Conservation (phyloP, 2,329 filamentous ascomycete species). For the Gaeumannomyces tritici region DNA sequence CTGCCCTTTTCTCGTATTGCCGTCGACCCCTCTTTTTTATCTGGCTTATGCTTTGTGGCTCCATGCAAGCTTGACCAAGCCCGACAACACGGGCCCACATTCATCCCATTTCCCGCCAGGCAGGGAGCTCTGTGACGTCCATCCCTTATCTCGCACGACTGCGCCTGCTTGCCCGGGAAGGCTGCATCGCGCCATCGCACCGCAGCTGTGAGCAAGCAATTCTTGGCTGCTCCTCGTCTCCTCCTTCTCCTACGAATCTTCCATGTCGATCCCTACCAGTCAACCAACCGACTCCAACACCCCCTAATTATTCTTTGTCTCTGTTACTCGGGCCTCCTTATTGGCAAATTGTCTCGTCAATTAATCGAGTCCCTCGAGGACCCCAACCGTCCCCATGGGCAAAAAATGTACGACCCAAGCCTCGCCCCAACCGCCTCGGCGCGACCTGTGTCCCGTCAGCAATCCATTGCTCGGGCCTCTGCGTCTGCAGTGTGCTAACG, state of each 20-base stretch:
- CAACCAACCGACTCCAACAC: not conserved
- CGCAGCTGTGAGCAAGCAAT: not conserved
- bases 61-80: not conserved
- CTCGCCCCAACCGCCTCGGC: not conserved
- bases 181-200: not conserved
- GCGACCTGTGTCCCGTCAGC: not conserved
- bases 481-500: constrained; percentile 1
- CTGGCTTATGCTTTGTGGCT: not conserved
- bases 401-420: constrained; percentile 1
- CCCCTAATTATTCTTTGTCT: not conserved
- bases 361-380: not conserved
- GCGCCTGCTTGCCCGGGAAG: not conserved
- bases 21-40: not conserved
- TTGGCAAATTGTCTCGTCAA: not conserved
- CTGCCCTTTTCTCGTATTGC: not conserved
- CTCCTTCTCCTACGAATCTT: too few relatives aligned
- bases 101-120: not conserved
- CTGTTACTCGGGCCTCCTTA: not conserved
- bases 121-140: not conserved
- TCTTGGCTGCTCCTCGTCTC: not conserved
- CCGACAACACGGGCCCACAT: not conserved
- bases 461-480: not conserved
- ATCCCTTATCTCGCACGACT: not conserved
- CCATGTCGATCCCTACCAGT: not conserved
- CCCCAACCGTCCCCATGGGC: not conserved